Percentiles rank a stretch among this genome's conserved stretches.
Conservation (phyloP, 305 asterid species). For the Solanum chacoense region DNA sequence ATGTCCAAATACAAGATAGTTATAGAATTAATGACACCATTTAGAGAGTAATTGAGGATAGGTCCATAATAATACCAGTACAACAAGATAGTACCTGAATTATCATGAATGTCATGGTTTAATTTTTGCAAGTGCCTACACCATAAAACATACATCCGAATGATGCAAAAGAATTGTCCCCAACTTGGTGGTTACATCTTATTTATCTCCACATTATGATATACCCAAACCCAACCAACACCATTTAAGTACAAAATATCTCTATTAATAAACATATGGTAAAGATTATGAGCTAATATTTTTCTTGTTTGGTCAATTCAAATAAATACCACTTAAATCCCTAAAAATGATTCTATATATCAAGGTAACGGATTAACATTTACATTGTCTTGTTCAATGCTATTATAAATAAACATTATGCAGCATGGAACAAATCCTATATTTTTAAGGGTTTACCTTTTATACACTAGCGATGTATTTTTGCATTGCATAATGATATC, state of each 20-base stretch:
- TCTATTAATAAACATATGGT: background rate
- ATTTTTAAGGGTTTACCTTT: background rate
- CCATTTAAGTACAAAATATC: background rate
- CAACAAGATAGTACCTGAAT: background rate
- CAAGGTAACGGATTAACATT: background rate
- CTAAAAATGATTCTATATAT: background rate
- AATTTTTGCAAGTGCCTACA: background rate
- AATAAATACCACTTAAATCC: background rate
- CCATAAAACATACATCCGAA: background rate
- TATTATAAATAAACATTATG: background rate
- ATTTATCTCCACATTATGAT: background rate
- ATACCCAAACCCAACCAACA: background rate
- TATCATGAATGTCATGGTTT: background rate
- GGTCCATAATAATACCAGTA: background rate
- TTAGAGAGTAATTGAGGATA: background rate
- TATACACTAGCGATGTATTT: background rate
- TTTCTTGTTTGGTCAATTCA: background rate
- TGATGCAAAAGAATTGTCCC: background rate
- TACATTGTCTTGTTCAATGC: background rate
- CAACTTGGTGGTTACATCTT: background rate
- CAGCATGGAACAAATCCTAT: background rate
- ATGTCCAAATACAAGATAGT: background rate
- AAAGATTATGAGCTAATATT: background rate
- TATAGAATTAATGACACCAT: background rate
- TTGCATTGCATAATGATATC: background rate